A percentile compares a stretch with the other conserved stretches of the same genome.
phyloP scores from a whole-genome alignment of 2,329 filamentous ascomycete species.

The Clonostachys chloroleuca region DNA sequence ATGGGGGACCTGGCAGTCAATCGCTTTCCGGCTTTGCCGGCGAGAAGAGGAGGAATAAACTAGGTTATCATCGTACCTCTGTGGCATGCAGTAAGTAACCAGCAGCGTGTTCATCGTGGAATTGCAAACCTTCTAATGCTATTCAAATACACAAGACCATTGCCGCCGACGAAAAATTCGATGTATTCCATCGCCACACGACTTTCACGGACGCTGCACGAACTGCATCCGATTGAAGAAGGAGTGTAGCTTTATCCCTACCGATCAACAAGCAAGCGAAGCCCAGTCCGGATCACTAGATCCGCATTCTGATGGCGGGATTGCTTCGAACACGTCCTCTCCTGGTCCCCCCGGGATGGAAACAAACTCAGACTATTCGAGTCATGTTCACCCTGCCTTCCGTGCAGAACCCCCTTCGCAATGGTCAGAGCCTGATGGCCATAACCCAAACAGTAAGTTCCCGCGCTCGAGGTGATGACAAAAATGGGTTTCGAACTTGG shows the following conservation, averaged over 20 bases:
- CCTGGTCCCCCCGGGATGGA: neutral
- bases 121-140: neutral
- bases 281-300: constrained; percentile 27
- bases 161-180: constrained; percentile 92
- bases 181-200: constrained; percentile 73
- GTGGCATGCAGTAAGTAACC: constrained; percentile 84
- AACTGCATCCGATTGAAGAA: constrained; percentile 95
- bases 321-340: neutral
- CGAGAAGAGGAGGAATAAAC: constrained; percentile 73
- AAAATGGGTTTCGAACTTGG: no score
- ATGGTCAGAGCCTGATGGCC: no score
- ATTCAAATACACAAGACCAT: constrained; percentile 55
- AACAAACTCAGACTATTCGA: neutral
- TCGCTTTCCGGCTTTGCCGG: constrained; percentile 7
- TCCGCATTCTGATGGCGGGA: neutral
- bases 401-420: no score
- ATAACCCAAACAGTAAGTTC: no score
- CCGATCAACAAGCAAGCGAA: constrained; percentile 48
- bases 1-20: no score
- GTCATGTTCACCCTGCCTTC: no score
- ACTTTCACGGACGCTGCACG: constrained; percentile 72
- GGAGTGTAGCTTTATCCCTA: constrained; percentile 87
- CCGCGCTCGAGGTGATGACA: no score
- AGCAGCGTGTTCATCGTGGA: neutral
- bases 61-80: constrained; percentile 92